Conservation (phyloP, 2,329 filamentous ascomycete genomes). For the Emericellopsis atlantica region DNA sequence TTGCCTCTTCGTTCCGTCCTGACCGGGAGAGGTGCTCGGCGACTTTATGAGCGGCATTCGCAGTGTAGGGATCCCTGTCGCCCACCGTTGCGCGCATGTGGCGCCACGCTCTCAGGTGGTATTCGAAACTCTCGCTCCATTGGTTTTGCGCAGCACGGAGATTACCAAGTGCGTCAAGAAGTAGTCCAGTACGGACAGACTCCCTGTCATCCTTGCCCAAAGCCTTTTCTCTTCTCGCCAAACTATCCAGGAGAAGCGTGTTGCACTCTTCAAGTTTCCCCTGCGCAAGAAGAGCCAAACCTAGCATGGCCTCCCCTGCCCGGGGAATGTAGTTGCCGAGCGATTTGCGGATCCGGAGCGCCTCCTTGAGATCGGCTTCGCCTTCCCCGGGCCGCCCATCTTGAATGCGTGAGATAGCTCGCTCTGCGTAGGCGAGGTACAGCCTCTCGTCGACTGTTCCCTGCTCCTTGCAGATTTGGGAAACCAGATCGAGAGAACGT, state of each 20-base stretch:
- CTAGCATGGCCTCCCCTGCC: conserved; percentile 4
- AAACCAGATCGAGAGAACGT: conserved; percentile 3
- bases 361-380: conserved; percentile 4
- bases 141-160: conserved; percentile 2
- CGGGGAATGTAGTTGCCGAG: conserved; percentile 5
- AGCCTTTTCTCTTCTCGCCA: conserved; percentile 2
- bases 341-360: conserved; percentile 1
- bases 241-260: conserved; percentile 3
- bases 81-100: conserved; percentile 5
- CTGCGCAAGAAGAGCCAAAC: conserved; percentile 5
- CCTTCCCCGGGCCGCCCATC: conserved; percentile 3
- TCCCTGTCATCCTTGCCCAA: conserved; percentile 5
- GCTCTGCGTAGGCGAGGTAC: conserved; percentile 5
- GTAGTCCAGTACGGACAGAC: conserved; percentile 3
- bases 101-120: conserved; percentile 3
- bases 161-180: conserved; percentile 4
- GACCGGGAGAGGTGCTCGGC: conserved; percentile 3
- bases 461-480: conserved; percentile 3
- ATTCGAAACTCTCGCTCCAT: conserved; percentile 4
- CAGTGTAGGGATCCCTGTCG: conserved; percentile 4
- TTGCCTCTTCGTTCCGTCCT: conserved; percentile 1
- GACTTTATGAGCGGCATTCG: conserved; percentile 3
- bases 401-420: conserved; percentile 4
- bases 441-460: conserved; percentile 4
- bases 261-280: conserved; percentile 5